Conservation (phyloP, 768 basidiomycete genomes). For the Hygrocybe punicea region DNA sequence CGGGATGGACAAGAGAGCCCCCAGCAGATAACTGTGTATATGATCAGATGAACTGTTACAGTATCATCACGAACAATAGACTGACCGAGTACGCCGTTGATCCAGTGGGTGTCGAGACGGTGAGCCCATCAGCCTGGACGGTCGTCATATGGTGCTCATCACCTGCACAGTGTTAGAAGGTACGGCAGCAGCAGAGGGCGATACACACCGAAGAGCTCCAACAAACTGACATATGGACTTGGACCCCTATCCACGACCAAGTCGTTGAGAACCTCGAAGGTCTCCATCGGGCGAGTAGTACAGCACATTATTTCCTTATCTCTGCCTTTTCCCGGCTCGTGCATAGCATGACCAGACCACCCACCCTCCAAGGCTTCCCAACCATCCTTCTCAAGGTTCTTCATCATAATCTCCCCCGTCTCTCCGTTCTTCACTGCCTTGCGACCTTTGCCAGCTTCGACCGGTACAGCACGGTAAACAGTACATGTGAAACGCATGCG, state of each 20-base stretch:
- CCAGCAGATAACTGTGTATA: constrained; percentile 77
- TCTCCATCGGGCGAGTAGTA: constrained; percentile 89
- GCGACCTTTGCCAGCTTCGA: constrained; percentile 61
- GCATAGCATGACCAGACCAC: constrained; percentile 44
- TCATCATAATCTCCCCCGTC: constrained; percentile 97
- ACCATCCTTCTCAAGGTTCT: constrained; percentile 80
- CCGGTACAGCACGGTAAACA: constrained; percentile 86
- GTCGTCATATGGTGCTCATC: constrained; percentile 99
- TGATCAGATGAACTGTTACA: constrained; percentile 1
- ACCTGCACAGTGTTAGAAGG: constrained; percentile 45
- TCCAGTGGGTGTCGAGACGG: constrained; percentile 94
- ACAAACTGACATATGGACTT: constrained; percentile 91
- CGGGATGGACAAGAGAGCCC: constrained; percentile 95
- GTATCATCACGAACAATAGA: constrained; percentile 15
- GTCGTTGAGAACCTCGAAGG: constrained; percentile 95
- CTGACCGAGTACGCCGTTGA: constrained; percentile 96
- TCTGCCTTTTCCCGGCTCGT: constrained; percentile 51
- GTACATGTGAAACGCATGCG: constrained; percentile 99
- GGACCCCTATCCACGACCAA: constrained; percentile 97
- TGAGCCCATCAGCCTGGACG: constrained; percentile 95
- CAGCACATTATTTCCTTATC: constrained; percentile 99
- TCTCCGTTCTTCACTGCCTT: constrained; percentile 90
- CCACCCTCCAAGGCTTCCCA: constrained; percentile 97
- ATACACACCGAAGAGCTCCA: constrained; percentile 90
- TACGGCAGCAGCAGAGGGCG: constrained; percentile 2